Evolutionary conservation across 768 basidiomycete species (phyloP), one percentile per base, ranked within the genome.

Genomic region (Xanthoconium purpureum): DNA sequence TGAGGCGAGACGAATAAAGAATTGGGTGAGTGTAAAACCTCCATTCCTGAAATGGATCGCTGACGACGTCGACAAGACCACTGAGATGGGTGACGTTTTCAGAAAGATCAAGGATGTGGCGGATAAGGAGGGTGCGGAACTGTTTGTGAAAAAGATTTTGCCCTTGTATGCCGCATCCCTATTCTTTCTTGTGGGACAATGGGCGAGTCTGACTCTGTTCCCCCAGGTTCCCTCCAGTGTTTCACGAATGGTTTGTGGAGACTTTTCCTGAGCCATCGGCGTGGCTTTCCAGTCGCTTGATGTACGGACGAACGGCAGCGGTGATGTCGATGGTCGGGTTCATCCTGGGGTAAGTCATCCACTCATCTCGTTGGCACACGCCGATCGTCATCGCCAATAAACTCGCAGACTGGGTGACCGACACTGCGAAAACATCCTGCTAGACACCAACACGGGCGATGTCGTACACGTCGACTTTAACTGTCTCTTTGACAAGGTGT

Each of bases 311-410:
- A 42, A 97, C 96, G 0, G 83, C 90, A 0, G 97, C 96, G 0
- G 97, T 98, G 52, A 98, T 97, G 88, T 97, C 91, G 1, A 98
- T 99, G 91, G 91, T 98, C 20, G 97, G 97, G 12, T 96, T 91
- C 65, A 94, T 99, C 42, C 77, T 98, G 13, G 96, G 96, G 94
- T 96, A 60, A 45, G 57, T 33, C 52, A 24, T 40, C 39, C 37
- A 6, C 2, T 5, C 0, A 8, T 1, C 15, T 12, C 1, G 14
- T 24, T 36, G 9, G 1, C 8, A 24, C 24, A 15, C 7, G 14
- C n/a, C n/a, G 15, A 29, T 35, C 46, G 32, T 33, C 39, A 3
- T 29, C 13, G 6, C 11, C 12, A 8, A 45, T 12, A 46, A 11
- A 12, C 20, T 28, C 17, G 28, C 45, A 96, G 95, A n/a, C 78